Base-by-base conservation (phyloP, 345 rosid species). In the Citrus glauca region DNA sequence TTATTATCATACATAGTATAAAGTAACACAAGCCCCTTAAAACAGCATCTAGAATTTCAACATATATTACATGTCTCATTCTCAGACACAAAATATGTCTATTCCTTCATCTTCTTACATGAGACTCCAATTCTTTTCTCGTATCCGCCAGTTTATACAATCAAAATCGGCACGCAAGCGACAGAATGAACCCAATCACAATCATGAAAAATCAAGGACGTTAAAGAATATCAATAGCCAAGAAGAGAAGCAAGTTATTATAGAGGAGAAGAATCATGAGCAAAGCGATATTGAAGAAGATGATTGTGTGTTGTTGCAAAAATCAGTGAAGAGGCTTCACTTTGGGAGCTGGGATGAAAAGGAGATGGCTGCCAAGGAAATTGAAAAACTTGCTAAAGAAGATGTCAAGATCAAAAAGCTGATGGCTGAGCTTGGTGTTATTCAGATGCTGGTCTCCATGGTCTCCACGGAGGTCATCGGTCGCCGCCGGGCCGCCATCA, bases 401-500 rank as follows among this genome's bases (percentile, higher is more conserved):
- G 97, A 92, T 72, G 81, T 67, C 63, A 88, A 87, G 77, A 81
- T 79, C 19, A 86, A 87, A 79, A 92, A 87, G 80, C 80, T 88
- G 80, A 90, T 96, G 90, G 97, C 89, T 2, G 97, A 92, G 86
- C 97, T 96, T 0, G 97, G 99, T 19, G 99, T 96, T 37, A 74
- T 94, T 45, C 93, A 85, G 60, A 88, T 85, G 79, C 84, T 96
- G 83, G 98, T 96, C 22, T 93, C 88, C 24, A 90, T 96, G 93
- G 85, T 82, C 9, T 85, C 79, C 33, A 73, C 89, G 0, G 88
- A 87, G n/a, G 86, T 74, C 7, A 70, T 61, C 55, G 45, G 80
- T 25, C 92, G 88, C 73, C 91, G 86, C 55, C 80, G 71, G 75
- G 83, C 89, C 7, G 94, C 98, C 37, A 77, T 92, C 11, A 83